phyloP scores from a whole-genome alignment of 768 basidiomycete genomes.

The Tylopilus plumbeoviolaceoides region DNA sequence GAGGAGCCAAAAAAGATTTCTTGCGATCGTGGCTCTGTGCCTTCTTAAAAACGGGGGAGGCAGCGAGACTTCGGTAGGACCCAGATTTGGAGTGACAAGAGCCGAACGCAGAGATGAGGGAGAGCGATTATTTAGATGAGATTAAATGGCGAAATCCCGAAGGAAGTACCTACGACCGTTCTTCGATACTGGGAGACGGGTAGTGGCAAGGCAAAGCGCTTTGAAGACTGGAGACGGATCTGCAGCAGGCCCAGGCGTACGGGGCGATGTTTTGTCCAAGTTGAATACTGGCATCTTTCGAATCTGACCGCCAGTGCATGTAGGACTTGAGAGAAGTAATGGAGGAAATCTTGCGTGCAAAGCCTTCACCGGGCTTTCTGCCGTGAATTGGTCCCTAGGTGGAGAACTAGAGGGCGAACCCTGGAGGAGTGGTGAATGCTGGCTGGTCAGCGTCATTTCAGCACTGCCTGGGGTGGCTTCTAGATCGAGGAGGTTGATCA shows the following conservation, averaged over 20 bases:
- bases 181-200: constrained; percentile 20
- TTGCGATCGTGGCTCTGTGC: constrained; percentile 22
- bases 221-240: constrained; percentile 59
- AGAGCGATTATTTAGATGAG: constrained; percentile 15
- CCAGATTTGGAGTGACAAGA: constrained; percentile 31
- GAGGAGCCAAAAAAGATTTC: constrained; percentile 22
- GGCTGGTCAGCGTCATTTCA: constrained; percentile 41
- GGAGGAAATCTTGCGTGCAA: constrained; percentile 38
- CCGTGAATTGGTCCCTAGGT: constrained; percentile 24
- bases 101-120: constrained; percentile 36
- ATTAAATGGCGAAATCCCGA: constrained; percentile 25
- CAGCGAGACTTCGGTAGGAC: constrained; percentile 17
- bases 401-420: constrained; percentile 27
- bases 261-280: constrained; percentile 61
- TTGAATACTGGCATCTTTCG: constrained; percentile 16
- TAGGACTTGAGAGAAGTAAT: constrained; percentile 51
- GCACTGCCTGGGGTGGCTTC: constrained; percentile 68
- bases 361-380: constrained; percentile 36
- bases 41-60: constrained; percentile 35
- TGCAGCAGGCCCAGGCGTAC: constrained; percentile 56
- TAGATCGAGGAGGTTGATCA: constrained; percentile 78
- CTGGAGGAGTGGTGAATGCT: constrained; percentile 17
- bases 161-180: constrained; percentile 22
- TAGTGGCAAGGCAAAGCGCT: constrained; percentile 48
- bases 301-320: constrained; percentile 26